phyloP scores from a whole-genome alignment of 1,284 basidiomycete species.

The Puccinia novopanici region DNA sequence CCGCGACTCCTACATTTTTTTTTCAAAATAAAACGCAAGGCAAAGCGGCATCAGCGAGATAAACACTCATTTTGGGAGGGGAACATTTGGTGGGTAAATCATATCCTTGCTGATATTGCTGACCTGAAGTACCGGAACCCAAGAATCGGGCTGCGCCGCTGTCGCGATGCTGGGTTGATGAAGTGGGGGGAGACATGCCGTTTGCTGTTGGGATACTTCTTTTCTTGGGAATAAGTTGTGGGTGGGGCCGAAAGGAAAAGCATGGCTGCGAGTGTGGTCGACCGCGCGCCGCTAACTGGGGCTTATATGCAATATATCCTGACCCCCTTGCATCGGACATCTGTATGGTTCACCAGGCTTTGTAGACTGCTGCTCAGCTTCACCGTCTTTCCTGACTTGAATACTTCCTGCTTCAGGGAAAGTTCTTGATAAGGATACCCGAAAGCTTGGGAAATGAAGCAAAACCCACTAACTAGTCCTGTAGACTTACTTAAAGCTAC shows the following conservation, averaged over 20 bases:
- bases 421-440: too few relatives aligned
- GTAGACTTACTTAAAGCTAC: too few relatives aligned
- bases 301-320: background rate
- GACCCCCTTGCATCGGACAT: too few relatives aligned
- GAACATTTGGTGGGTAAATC: too few relatives aligned
- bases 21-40: conserved; percentile 67
- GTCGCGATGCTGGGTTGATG: conserved; percentile 63
- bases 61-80: conserved; percentile 60
- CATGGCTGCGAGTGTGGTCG: background rate
- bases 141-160: conserved; percentile 86
- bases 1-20: conserved; percentile 69
- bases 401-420: too few relatives aligned
- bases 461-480: too few relatives aligned
- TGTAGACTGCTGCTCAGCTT: too few relatives aligned
- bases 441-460: too few relatives aligned
- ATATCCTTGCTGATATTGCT: conserved; percentile 79
- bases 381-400: too few relatives aligned
- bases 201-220: too few relatives aligned
- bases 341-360: too few relatives aligned
- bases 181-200: conserved; percentile 39
- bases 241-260: background rate
- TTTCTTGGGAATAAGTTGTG: background rate
- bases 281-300: background rate
- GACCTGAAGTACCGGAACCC: conserved; percentile 87
- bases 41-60: conserved; percentile 63